Base-by-base conservation (phyloP, 495 filamentous ascomycete genomes). In the Neurospora tetrasperma region DNA sequence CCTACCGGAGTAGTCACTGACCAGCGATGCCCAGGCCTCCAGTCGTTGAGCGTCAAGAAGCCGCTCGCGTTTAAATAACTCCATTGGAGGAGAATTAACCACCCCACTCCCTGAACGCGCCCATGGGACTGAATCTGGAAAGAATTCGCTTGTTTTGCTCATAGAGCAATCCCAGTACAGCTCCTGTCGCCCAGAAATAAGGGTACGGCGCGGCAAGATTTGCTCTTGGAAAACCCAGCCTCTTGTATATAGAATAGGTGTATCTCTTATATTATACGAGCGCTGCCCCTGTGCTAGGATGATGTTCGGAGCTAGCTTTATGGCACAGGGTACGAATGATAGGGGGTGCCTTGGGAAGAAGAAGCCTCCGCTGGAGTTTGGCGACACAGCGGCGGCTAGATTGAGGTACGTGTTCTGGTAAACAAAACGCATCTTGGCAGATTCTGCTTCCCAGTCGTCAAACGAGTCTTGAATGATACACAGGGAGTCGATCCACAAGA, bases 211-310 rank as follows among this genome's bases (percentile, higher is more conserved):
- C 1, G 74, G 11, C 35, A 79, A 69, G 9, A 78, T 44, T 42
- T 79, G 74, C 18, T 79, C 74, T 27, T 79, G 76, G 3, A 79
- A 69, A 35, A 76, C 35, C 78, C 78, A 79, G 40, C 78, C 76
- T 18, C 78, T 72, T 5, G 39, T 39, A 8, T 39, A 39, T 39
- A 39, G 7, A 39, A 39, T 39, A 39, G 7, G 39, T 9, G 39
- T 7, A 39, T 39, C 39, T 9, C 7, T 39, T 9, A 39, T 39
- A 39, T 8, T 0, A 39, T 39, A 39, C n/a, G n/a, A n/a, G n/a
- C n/a, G 5, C 7, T 8, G n/a, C n/a, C n/a, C n/a, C 8, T 39
- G 38, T 6, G 0, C 7, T 39, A 39, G 7, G 39, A 7, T 39
- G 39, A 0, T 8, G 39, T 39, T 0, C 39, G 8, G 0, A 39